Conservation (phyloP, 306 rosid species). For the Biancaea sappan region DNA sequence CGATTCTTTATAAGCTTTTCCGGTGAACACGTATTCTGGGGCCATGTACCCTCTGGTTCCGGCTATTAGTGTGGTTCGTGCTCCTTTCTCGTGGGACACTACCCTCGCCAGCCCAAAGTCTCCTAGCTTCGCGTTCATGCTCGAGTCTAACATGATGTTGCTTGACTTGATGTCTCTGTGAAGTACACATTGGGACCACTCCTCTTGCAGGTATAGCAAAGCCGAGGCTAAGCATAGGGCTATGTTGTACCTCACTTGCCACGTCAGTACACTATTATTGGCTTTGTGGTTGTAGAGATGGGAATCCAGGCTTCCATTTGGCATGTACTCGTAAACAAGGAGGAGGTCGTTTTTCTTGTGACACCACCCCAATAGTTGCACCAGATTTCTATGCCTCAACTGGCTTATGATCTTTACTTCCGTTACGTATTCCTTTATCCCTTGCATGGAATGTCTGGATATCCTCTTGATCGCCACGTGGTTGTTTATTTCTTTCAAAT, state of each 20-base stretch:
- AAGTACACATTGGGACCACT: slow-evolving; percentile 51
- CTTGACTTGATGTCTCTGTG: slow-evolving; percentile 57
- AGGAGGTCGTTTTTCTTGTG: slow-evolving; percentile 43
- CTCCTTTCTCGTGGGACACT: slow-evolving; percentile 43
- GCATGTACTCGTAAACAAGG: slow-evolving; percentile 48
- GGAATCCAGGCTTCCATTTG: slow-evolving; percentile 48
- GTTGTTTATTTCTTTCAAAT: slow-evolving; percentile 26
- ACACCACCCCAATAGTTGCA: slow-evolving; percentile 56
- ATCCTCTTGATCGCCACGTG: slow-evolving; percentile 50
- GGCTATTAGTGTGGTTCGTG: slow-evolving; percentile 35
- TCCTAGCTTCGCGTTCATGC: slow-evolving; percentile 47
- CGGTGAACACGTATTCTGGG: slow-evolving; percentile 41
- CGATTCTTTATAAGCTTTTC: slow-evolving; percentile 43
- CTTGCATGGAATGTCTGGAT: slow-evolving; percentile 40
- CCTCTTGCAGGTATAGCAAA: slow-evolving; percentile 48
- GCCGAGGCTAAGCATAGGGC: slow-evolving; percentile 43
- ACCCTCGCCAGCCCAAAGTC: slow-evolving; percentile 55
- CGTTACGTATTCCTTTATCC: slow-evolving; percentile 38
- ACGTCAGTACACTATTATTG: slow-evolving; percentile 11
- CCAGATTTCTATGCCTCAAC: slow-evolving; percentile 40
- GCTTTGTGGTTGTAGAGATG: slow-evolving; percentile 26
- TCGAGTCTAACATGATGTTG: slow-evolving; percentile 52
- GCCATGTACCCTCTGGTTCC: slow-evolving; percentile 53
- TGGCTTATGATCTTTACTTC: slow-evolving; percentile 53
- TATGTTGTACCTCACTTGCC: slow-evolving; percentile 42